phyloP scores from a whole-genome alignment of 2,329 filamentous ascomycete genomes.

The Sporothrix protearum region DNA sequence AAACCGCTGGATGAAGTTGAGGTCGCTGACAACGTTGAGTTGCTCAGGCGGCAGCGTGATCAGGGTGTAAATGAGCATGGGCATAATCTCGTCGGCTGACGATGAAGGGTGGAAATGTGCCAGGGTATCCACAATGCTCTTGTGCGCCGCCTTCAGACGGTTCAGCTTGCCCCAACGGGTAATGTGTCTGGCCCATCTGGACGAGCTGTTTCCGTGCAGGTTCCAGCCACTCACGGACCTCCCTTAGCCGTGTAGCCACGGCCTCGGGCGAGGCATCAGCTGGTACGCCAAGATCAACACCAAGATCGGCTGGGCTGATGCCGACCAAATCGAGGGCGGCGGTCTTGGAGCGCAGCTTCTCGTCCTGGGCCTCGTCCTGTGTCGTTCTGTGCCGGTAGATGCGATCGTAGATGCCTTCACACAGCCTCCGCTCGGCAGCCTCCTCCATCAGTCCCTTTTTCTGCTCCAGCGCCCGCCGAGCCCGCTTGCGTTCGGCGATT shows the following conservation, averaged over 20 bases:
- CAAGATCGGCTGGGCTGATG: slow-evolving; percentile 81
- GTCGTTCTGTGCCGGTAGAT: slow-evolving; percentile 91
- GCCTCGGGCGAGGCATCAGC: slow-evolving; percentile 54
- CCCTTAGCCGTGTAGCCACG: slow-evolving; percentile 57
- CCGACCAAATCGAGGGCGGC: slow-evolving; percentile 87
- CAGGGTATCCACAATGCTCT: slow-evolving; percentile 86
- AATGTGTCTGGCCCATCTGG: slow-evolving; percentile 81
- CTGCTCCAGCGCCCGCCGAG: slow-evolving; percentile 71
- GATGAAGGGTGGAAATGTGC: slow-evolving; percentile 69
- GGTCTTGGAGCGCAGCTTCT: slow-evolving; percentile 90
- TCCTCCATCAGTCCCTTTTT: slow-evolving; percentile 80
- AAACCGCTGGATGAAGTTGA: slow-evolving; percentile 92
- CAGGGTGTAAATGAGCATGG: slow-evolving; percentile 91
- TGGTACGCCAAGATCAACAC: slow-evolving; percentile 63
- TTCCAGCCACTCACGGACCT: slow-evolving; percentile 70
- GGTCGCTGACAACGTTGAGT: slow-evolving; percentile 86
- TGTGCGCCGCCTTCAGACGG: slow-evolving; percentile 82
- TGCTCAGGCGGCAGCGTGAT: slow-evolving; percentile 85
- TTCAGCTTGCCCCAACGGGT: slow-evolving; percentile 89
- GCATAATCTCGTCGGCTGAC: slow-evolving; percentile 94
- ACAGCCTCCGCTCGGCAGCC: slow-evolving; percentile 80
- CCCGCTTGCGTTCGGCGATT: slow-evolving; percentile 73
- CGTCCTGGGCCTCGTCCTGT: slow-evolving; percentile 90
- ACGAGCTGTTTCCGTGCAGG: slow-evolving; percentile 67
- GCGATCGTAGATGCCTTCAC: slow-evolving; percentile 78